Evolutionary conservation across 108 stramenopile species (phyloP), one percentile per base, ranked within the genome.

Genomic region (Conticribra weissflogii): DNA sequence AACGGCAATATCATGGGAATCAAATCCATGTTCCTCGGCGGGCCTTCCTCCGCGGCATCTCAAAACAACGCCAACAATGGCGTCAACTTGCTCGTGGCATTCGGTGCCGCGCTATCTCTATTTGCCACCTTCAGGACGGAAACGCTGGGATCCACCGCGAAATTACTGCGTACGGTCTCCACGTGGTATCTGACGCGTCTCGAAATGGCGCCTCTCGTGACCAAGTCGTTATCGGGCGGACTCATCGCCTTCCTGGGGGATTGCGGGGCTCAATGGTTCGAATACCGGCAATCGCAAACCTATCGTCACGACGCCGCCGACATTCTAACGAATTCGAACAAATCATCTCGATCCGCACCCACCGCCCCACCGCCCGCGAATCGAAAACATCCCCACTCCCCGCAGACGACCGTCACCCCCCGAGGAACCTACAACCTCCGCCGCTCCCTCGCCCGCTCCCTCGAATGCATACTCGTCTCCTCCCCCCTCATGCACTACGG

Each of bases 401-500:
- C 51, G 54, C 58, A 3, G 72, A 46, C 0, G 19, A 16, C 24
- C 9, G 31, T 61, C 7, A 52, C 76, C 2, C 65, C 59, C 30
- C 54, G 57, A 21, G 64, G 59, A 22, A 65, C 49, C 1, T 88
- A 89, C 70, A 71, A 88, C 61, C 18, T 47, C 2, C 81, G 88
- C 36, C 79, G 91, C 23, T 87, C 87, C 15, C 17, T 81, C 3
- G 67, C 88, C 24, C 63, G 74, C 19, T 57, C 75, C 21, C 55
- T 72, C 4, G 88, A 88, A 63, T 87, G 82, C 4, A 47, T 92
- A 12, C 54, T 92, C 0, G 16, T 89, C 17, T 86, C 88, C 1
- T 79, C 85, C 24, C 91, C 91, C 9, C 62, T 89, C n/a, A 79
- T 89, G 82, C 91, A 92, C 55, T 80, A 81, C 16, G 78, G 76